A percentile compares a stretch with the other conserved stretches of the same genome.
These are phyloP conservation scores for Trematosphaeria pertusa DNA, from an alignment of 2,329 filamentous ascomycete species.

Conservation along the genomic window DNA sequence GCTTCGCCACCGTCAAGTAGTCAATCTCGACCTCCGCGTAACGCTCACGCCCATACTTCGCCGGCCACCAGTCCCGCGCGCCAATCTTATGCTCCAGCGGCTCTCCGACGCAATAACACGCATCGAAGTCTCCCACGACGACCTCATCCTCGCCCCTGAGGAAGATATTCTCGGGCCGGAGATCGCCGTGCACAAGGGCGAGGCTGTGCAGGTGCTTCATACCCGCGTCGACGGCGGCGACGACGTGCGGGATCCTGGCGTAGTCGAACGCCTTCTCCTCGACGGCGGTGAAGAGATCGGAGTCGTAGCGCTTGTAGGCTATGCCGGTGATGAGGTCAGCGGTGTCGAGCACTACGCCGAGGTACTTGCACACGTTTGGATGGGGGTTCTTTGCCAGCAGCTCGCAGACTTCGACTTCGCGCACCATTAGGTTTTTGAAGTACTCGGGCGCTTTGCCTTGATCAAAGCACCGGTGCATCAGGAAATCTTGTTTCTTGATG, in stretches of 20 bases:
- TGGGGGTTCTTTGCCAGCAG: background rate
- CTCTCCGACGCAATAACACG: background rate
- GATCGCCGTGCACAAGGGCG: conserved; percentile 1
- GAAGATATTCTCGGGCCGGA: conserved; percentile 3
- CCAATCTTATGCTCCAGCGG: background rate
- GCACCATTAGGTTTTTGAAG: background rate
- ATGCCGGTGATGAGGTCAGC: background rate
- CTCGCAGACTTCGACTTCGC: background rate
- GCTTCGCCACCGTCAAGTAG: background rate
- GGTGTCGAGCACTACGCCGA: background rate
- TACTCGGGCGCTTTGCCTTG: background rate
- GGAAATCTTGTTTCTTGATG: conserved; percentile 2
- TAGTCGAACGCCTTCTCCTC: background rate
- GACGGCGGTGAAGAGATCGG: background rate
- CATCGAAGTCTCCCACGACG: conserved; percentile 2
- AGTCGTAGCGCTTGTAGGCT: background rate
- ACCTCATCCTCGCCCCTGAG: background rate
- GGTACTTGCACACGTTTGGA: conserved; percentile 1
- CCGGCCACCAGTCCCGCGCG: background rate
- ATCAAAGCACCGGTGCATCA: background rate
- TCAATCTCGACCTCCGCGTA: background rate
- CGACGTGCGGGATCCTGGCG: background rate
- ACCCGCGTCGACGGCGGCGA: background rate
- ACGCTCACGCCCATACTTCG: background rate
- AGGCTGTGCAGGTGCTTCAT: conserved; percentile 1